Evolutionary conservation across 306 rosid genomes (phyloP), one percentile per base, ranked within the genome.

Genomic region (Malus orientalis): DNA sequence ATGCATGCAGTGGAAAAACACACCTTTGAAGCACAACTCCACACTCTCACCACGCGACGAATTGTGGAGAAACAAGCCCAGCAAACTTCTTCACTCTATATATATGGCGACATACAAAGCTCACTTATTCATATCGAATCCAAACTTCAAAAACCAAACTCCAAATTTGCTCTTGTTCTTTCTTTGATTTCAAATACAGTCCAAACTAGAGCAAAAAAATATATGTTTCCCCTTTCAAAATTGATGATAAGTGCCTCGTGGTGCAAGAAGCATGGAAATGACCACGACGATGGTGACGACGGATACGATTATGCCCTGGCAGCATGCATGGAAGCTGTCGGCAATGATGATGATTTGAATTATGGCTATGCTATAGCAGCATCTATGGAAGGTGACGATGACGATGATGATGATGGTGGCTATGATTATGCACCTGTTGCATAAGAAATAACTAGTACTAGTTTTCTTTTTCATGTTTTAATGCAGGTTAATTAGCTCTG

Each of bases 391-490:
- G 82, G 74, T 15, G 82, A 66, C 0, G 81, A 69, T 0, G 68
- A 68, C 8, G 69, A 77, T 4, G 67, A 76, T 0, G 74, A 76
- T 19, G 74, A 57, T 57, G 62, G 29, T 9, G 4, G 71, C 14
- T 76, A 76, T 42, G 68, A 55, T 68, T 76, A 76, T 76, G 80
- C 74, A 54, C 74, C 58, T 10, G 80, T 59, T 6, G 74, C 80
- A 38, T 77, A 15, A 57, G 8, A 49, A 49, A 16, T 49, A 36
- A 36, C 2, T 49, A 49, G 55, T 49, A 7, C 42, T 36, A 49
- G 55, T 49, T 2, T 5, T 49, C 42, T 36, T 7, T 49, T 49
- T 49, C 20, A 15, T 49, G 55, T 49, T 16, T 40, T 5, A 15
- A 49, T 49, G 55, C 55, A 15, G 20, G 8, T 2, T 49, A 49